Base-by-base conservation (phyloP, 345 rosid species). In the Raphanus raphanistrum region DNA sequence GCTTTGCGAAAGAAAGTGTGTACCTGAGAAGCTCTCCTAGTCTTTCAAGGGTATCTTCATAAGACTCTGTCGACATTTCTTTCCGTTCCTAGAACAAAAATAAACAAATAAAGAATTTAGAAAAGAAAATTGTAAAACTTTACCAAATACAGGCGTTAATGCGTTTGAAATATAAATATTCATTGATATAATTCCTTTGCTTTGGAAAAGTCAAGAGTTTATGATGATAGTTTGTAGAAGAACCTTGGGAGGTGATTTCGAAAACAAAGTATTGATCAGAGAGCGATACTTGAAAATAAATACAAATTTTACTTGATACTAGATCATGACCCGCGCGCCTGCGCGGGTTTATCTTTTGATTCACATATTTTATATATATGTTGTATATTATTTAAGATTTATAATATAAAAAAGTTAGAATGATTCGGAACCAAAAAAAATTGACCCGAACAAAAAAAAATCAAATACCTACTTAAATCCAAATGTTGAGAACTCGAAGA, bases 81-180 rank as follows among this genome's bases (percentile, higher is more conserved):
- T 57, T 55, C 13, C 2, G 27, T 63, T 55, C 66, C 45, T 8
- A 21, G 17, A 28, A 52, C 31, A 61, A 4, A 54, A 26, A 69
- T 4, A 61, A 4, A 54, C 15, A 69, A 8, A 66, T 33, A 50
- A 57, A 55, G 8, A 45, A 62, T 63, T 70, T 17, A 52, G 65
- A 60, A n/a, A 7, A 43, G 36, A 45, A 2, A 21, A 8, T 62
- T 11, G 31, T 17, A 6, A 45, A 31, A 85, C 96, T 36, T 64
- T 11, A 38, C 36, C 4, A 57, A n/a, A 36, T 25, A 26, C 58
- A 60, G 9, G 58, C 28, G 58, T 41, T 36, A 16, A 13, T 13
- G 62, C 7, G 65, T 33, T 41, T 3, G 25, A 17, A 70, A 70
- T 7, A 13, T 11, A 41, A 41, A 41, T 41, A 41, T 41, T 48